These are phyloP conservation scores for Lumnitzera racemosa DNA, from an alignment of 345 rosid genomes.

Conservation along the genomic window DNA sequence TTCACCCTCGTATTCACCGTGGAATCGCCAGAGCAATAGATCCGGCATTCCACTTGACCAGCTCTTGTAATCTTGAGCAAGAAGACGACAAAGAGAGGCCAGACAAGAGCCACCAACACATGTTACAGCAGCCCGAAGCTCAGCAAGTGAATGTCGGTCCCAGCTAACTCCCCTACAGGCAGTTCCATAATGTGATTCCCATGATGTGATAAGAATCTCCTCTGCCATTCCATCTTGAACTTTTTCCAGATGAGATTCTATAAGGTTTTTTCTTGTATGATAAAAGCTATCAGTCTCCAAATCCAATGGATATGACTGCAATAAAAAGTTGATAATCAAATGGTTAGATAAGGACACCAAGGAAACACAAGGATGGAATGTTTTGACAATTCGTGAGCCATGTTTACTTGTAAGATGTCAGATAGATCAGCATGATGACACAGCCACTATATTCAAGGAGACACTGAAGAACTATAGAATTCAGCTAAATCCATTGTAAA, in stretches of 20 bases:
- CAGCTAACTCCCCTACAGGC: constrained; percentile 77
- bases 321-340: neutral
- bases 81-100: constrained; percentile 61
- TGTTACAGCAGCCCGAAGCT: constrained; percentile 76
- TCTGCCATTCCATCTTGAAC: constrained; percentile 71
- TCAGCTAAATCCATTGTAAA: too few species aligned
- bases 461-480: too few species aligned
- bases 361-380: too few species aligned
- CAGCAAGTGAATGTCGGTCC: constrained; percentile 62
- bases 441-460: too few species aligned
- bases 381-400: too few species aligned
- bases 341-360: neutral
- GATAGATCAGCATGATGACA: too few species aligned
- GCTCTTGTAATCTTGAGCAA: constrained; percentile 72
- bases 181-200: constrained; percentile 63
- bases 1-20: constrained; percentile 68
- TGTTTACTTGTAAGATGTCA: too few species aligned
- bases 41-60: constrained; percentile 99
- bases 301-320: constrained; percentile 84
- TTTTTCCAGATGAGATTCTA: constrained; percentile 54
- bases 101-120: constrained; percentile 69
- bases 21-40: constrained; percentile 80
- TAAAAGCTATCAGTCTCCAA: constrained; percentile 68
- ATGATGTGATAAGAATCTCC: constrained; percentile 68
- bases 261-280: constrained; percentile 33